These are phyloP conservation scores for Tricholomella constricta DNA, from an alignment of 768 basidiomycete species.

Conservation along the genomic window DNA sequence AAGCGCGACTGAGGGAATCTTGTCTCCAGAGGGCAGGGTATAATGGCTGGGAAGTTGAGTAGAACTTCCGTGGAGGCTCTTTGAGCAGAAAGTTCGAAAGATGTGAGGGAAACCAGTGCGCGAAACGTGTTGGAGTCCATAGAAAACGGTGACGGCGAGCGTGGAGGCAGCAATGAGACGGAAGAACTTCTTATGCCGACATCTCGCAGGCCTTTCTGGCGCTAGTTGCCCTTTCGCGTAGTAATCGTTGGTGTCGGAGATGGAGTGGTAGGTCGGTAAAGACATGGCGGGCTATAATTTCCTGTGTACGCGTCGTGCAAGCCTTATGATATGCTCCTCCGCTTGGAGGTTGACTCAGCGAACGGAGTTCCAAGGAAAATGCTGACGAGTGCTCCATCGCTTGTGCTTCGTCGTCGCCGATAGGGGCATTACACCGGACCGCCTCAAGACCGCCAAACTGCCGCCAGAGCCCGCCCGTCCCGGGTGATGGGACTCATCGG, in stretches of 20 bases:
- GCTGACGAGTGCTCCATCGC: no score
- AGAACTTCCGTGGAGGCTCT: constrained; percentile 7
- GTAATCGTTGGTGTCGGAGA: background rate
- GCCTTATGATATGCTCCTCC: no score
- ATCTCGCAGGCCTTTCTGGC: background rate
- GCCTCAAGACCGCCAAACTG: no score
- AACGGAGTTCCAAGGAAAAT: no score
- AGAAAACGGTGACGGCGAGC: constrained; percentile 9
- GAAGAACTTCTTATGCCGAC: constrained; percentile 24
- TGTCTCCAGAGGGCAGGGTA: constrained; percentile 64
- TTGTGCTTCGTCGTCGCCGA: no score
- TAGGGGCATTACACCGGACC: background rate
- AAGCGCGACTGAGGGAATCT: constrained; percentile 67
- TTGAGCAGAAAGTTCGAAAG: constrained; percentile 1
- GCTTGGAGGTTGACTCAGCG: no score
- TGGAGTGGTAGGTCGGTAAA: constrained; percentile 12
- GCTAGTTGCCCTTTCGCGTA: no score
- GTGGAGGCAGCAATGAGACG: constrained; percentile 58
- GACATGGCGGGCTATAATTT: constrained; percentile 3
- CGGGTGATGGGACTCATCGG: no score
- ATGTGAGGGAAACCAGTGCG: background rate
- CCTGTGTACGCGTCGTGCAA: no score
- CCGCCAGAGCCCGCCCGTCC: background rate
- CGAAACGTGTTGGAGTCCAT: constrained; percentile 5
- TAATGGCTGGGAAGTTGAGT: constrained; percentile 47